Evolutionary conservation across 345 rosid genomes (phyloP), one percentile per base, ranked within the genome.

Genomic region (Corchorus olitorius): DNA sequence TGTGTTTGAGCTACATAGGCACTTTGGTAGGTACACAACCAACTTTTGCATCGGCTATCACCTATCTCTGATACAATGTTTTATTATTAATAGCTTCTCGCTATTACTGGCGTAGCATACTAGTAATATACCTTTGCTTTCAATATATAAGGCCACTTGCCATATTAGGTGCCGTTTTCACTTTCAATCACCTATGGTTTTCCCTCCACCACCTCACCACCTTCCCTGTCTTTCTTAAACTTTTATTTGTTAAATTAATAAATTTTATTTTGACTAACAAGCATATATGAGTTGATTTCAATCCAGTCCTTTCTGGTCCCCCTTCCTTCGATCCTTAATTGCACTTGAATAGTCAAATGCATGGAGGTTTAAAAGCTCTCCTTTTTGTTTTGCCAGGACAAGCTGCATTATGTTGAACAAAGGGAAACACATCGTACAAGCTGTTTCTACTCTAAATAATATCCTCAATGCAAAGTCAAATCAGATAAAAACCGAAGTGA

Each of bases 401-500:
- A 87, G 87, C 72, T 89, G 93, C 60, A 76, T 91, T 55, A 91
- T 88, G 93, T 73, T 91, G 73, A 91, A 91, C 89, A 89, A 91
- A 86, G 96, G 93, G 19, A 81, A 80, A 75, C 75, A 91, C 79
- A 48, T 88, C 0, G 88, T 80, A 46, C 82, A 84, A 80, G 90
- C 89, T 59, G 90, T 89, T 66, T 82, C 89, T 16, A 83, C 87
- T 76, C 81, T 89, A 80, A 88, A 87, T 43, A 80, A 75, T 35
- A 88, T 89, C 43, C 84, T 91, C 55, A 82, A 79, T 46, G 20
- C 81, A 39, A 81, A 83, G 59, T 80, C 86, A 33, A 50, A 37
- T 0, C 53, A 76, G 75, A 85, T 77, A 76, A 85, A 82, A 59
- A 67, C 69, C 5, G 83, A 84, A 56, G 13, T 73, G 55, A 83